A percentile compares a stretch with the other conserved stretches of the same genome.
Evolutionary conservation across 768 basidiomycete genomes (phyloP).

Genomic region (Chiua virens): DNA sequence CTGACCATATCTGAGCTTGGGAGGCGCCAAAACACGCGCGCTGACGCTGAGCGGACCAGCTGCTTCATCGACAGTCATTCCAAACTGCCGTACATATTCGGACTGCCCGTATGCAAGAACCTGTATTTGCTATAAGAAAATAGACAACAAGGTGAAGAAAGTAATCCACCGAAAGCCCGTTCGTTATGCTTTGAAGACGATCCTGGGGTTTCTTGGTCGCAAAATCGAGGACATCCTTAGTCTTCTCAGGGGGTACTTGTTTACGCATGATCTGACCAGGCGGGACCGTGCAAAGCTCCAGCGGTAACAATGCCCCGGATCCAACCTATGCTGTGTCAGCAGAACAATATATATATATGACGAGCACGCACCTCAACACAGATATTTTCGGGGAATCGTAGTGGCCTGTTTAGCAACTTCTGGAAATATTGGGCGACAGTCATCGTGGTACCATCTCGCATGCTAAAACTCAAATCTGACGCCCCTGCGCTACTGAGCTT

Average conservation of each 20-base stretch:
- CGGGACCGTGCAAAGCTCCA: conserved; percentile 64
- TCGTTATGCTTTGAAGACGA: conserved; percentile 52
- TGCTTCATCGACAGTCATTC: conserved; percentile 56
- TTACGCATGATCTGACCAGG: conserved; percentile 72
- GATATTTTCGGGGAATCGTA: conserved; percentile 61
- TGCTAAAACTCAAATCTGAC: conserved; percentile 49
- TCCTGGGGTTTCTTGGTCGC: conserved; percentile 63
- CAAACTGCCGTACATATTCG: conserved; percentile 73
- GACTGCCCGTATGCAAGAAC: conserved; percentile 70
- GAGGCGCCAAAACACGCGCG: conserved; percentile 64
- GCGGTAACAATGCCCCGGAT: conserved; percentile 58
- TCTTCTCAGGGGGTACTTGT: conserved; percentile 67
- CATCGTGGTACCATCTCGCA: conserved; percentile 54
- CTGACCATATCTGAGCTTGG: conserved; percentile 63
- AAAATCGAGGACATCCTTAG: conserved; percentile 61
- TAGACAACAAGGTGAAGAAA: neutral
- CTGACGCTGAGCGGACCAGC: conserved; percentile 54
- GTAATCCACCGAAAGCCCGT: conserved; percentile 50
- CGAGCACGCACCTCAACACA: conserved; percentile 60
- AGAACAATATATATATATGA: conserved; percentile 8
- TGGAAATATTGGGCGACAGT: conserved; percentile 66
- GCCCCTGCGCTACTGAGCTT: conserved; percentile 58
- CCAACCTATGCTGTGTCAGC: conserved; percentile 46
- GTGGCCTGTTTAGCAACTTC: conserved; percentile 47
- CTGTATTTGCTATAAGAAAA: conserved; percentile 28